These are phyloP conservation scores for Selaginella moellendorffii DNA, from an alignment of 75 land plant species.

Conservation along the genomic window DNA sequence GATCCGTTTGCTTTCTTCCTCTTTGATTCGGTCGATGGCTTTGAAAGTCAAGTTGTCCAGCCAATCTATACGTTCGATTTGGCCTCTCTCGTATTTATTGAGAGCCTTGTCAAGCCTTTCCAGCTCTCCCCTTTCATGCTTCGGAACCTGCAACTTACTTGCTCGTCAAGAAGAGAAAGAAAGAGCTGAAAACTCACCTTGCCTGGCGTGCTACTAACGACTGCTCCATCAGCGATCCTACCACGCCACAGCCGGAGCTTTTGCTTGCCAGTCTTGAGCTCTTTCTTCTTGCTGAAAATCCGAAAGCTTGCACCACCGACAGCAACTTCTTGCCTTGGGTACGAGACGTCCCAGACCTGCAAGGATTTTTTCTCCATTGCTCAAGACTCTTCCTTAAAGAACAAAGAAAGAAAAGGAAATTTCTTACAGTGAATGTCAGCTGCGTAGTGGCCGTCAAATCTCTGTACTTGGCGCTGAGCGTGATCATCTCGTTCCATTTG, in stretches of 20 bases:
- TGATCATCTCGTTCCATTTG: slow-evolving; percentile 76
- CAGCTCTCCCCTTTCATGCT: slow-evolving; percentile 75
- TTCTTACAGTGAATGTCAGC: slow-evolving; percentile 75
- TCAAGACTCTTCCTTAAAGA: no score
- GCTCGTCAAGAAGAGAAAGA: neutral
- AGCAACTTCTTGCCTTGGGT: slow-evolving; percentile 47
- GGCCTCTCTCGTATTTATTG: slow-evolving; percentile 87
- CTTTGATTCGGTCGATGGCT: slow-evolving; percentile 60
- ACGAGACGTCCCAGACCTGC: slow-evolving; percentile 93
- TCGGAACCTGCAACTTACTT: slow-evolving; percentile 40
- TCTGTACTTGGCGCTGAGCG: slow-evolving; percentile 80
- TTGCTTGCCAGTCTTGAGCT: slow-evolving; percentile 81
- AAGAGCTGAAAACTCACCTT: slow-evolving; percentile 35
- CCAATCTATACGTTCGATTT: slow-evolving; percentile 80
- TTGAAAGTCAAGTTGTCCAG: slow-evolving; percentile 76
- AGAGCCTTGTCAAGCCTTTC: slow-evolving; percentile 77
- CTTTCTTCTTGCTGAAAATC: slow-evolving; percentile 72
- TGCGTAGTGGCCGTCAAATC: slow-evolving; percentile 79
- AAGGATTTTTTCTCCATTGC: no score
- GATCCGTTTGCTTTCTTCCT: slow-evolving; percentile 41
- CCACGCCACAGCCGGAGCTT: slow-evolving; percentile 80
- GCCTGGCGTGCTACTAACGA: slow-evolving; percentile 74
- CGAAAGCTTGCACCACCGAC: slow-evolving; percentile 82
- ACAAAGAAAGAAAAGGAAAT: neutral
- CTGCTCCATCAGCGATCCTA: slow-evolving; percentile 78